Base-by-base conservation (phyloP, 805 yeast species). In the Saccharomyces kudriavzevii region DNA sequence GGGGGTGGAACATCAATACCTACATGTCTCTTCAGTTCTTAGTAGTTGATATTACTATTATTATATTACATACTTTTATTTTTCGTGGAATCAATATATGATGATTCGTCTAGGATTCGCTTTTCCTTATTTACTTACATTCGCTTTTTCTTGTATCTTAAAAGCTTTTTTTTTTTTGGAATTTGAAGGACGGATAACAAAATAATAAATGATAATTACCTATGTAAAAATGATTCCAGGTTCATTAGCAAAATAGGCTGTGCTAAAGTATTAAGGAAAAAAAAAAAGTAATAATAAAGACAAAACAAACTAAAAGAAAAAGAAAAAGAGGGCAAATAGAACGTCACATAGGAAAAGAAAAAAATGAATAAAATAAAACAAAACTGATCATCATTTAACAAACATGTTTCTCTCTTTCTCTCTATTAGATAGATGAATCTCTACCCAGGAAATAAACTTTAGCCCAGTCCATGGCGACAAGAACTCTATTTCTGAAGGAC, bases 361-460 rank as follows among this genome's bases (percentile, higher is more conserved):
- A 45, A 45, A 8, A 45, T 45, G 17, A 25, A 45, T 45, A 22
- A 26, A 45, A 25, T 24, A 45, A 45, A 45, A 24, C 22, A 35
- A 14, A 35, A 35, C 24, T 35, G 43, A 17, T 35, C 48, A 25
- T 45, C 48, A 25, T 22, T 20, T 27, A 47, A n/a, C 13, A 47
- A 22, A 30, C n/a, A 5, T 17, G 17, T 20, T 20, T 8, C 17
- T 8, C 9, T 17, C 2, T 35, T 9, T 35, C 5, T 35, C 17
- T 35, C 22, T 35, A 29, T 58, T 57, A 62, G 58, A 66, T 60
- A 61, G 74, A 70, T 11, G 76, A 85, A 72, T 91, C 97, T 77
- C 98, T 87, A 57, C 98, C 98, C 65, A 92, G 88, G 69, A 89
- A 74, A 60, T 83, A 79, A 57, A 88, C 85, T 78, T 90, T 91